Evolutionary conservation across 352 stramenopile species (phyloP).

Genomic region (Pythium sukuiense): DNA sequence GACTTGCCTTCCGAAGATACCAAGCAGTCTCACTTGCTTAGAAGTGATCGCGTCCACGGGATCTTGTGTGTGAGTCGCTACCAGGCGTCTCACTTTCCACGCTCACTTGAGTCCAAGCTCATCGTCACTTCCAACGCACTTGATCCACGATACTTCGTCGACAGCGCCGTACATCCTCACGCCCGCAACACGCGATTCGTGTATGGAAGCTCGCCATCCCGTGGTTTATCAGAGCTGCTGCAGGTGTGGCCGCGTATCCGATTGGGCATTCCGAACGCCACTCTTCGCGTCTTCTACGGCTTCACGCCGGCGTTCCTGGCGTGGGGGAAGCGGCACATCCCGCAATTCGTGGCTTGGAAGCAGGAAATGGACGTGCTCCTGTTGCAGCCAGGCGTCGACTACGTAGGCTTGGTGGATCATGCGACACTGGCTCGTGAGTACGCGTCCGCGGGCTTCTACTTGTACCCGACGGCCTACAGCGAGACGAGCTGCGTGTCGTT

Average conservation of each 20-base stretch:
- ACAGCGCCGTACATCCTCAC: slow-evolving; percentile 20
- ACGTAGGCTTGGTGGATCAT: slow-evolving; percentile 84
- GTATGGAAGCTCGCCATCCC: slow-evolving; percentile 84
- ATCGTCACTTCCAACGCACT: slow-evolving; percentile 77
- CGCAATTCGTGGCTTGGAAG: slow-evolving; percentile 66
- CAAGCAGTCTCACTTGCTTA: slow-evolving; percentile 36
- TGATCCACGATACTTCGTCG: slow-evolving; percentile 58
- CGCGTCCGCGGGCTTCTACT: slow-evolving; percentile 79
- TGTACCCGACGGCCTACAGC: slow-evolving; percentile 88
- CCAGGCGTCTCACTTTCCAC: slow-evolving; percentile 61
- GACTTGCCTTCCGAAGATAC: slow-evolving; percentile 53
- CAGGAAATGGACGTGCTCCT: slow-evolving; percentile 41
- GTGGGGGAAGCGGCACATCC: slow-evolving; percentile 49
- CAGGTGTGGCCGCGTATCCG: slow-evolving; percentile 73
- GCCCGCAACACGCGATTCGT: slow-evolving; percentile 73
- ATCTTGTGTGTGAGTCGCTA: slow-evolving; percentile 86
- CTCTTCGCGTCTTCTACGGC: slow-evolving; percentile 88
- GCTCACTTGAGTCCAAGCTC: slow-evolving; percentile 42
- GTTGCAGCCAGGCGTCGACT: slow-evolving; percentile 54
- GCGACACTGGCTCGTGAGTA: slow-evolving; percentile 64
- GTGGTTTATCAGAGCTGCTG: slow-evolving; percentile 73
- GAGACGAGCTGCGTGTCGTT: slow-evolving; percentile 92
- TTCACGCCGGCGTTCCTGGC: slow-evolving; percentile 77
- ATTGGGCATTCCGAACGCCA: slow-evolving; percentile 45
- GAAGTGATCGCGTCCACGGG: slow-evolving; percentile 37